Conservation (phyloP, 2,329 filamentous ascomycete species). For the Ceratocystis variospora region DNA sequence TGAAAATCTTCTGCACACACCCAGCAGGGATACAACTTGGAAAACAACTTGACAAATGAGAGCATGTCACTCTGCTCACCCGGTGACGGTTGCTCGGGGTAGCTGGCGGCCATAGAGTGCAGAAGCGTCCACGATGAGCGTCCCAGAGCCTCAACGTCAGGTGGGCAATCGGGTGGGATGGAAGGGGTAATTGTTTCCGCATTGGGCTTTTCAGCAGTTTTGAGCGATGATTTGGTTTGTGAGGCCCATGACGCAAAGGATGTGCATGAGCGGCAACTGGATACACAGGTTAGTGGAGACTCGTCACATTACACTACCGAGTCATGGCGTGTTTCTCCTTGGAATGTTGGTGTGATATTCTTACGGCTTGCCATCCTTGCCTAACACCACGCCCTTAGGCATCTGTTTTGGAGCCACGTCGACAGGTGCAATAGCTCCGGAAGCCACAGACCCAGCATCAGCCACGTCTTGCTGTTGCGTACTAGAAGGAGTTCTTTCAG, state of each 20-base stretch:
- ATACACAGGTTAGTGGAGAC: background rate
- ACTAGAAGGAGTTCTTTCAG: background rate
- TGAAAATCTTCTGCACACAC: slow-evolving; percentile 87
- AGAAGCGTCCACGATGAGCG: slow-evolving; percentile 86
- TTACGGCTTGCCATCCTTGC: slow-evolving; percentile 74
- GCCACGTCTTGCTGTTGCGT: background rate
- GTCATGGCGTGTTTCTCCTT: background rate
- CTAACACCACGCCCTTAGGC: slow-evolving; percentile 60
- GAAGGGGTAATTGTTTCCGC: slow-evolving; percentile 23
- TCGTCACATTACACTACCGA: background rate
- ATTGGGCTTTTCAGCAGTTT: slow-evolving; percentile 25
- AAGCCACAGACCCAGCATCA: background rate
- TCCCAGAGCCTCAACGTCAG: slow-evolving; percentile 77
- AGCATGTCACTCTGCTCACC: slow-evolving; percentile 62
- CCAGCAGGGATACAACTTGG: slow-evolving; percentile 89
- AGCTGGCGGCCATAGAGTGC: slow-evolving; percentile 78
- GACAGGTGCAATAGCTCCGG: slow-evolving; percentile 1
- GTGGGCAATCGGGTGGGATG: slow-evolving; percentile 58
- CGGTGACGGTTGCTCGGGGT: slow-evolving; percentile 55
- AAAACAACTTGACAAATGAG: slow-evolving; percentile 67
- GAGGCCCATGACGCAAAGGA: slow-evolving; percentile 51
- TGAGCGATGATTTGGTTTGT: slow-evolving; percentile 34
- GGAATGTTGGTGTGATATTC: slow-evolving; percentile 24
- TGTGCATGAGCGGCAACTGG: slow-evolving; percentile 58
- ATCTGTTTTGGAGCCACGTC: slow-evolving; percentile 38